Evolutionary conservation across 2,329 filamentous ascomycete species (phyloP), one percentile per base, ranked within the genome.

Genomic region (Raffaelea ambrosiae): DNA sequence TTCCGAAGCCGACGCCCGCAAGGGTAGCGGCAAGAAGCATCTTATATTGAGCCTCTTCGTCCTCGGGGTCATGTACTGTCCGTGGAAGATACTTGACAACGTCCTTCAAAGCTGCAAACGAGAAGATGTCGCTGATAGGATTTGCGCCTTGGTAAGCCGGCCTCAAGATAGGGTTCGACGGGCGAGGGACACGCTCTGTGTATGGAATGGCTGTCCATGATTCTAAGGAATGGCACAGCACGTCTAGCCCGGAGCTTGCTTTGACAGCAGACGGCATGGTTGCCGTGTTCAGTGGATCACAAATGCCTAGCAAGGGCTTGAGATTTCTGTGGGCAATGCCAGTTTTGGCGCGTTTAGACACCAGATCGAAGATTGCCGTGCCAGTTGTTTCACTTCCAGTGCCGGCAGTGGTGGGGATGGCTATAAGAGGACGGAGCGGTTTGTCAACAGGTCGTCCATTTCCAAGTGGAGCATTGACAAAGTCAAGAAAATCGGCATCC

Each of bases 191-290:
- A 44, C 93, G 82, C 72, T 95, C 85, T 57, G 86, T 76, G 70
- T 88, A 98, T 0, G 94, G 94, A 53, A 98, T 97, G 3, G 93
- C 93, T 1, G 93, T 98, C 88, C 91, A 98, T 4, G 87, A 94
- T 66, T 98, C 94, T 36, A 98, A 81, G 13, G 86, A 84, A 69
- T 98, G 94, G 65, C 91, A 98, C 35, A 98, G 76, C 3, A 98
- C 93, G 60, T 98, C 93, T 1, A 98, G 77, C 2, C 93, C 94
- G 0, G 90, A 95, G 21, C 84, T 83, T 3, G 93, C 88, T 67
- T 94, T 90, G 20, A 98, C 93, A 35, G 91, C 88, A 1, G 88
- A 80, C 0, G 93, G 93, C 93, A 98, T 97, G 39, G 91, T 96
- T 48, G 83, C 79, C 2, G 93, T 98, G 71, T 98, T 98, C 54